phyloP scores from a whole-genome alignment of 306 rosid genomes.

The Quercus wislizeni region DNA sequence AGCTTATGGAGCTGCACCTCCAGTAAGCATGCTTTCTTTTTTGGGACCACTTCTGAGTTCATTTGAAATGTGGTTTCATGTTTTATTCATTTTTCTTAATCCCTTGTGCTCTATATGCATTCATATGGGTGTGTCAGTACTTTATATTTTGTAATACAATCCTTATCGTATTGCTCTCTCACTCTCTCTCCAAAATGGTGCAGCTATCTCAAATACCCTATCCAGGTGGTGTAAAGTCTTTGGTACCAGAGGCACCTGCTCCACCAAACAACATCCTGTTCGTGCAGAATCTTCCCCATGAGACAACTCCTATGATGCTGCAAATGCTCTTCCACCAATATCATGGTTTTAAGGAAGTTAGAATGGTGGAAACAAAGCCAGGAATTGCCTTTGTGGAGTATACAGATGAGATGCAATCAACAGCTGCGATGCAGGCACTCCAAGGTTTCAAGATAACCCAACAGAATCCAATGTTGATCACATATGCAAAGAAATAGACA shows the following conservation, averaged over 20 bases:
- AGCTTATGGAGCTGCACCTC: constrained; percentile 72
- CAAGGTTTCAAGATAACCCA: constrained; percentile 91
- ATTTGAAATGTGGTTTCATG: not conserved
- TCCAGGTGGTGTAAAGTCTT: constrained; percentile 79
- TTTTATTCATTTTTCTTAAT: not conserved
- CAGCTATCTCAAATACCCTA: constrained; percentile 70
- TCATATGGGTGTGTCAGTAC: no score
- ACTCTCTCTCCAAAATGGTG: constrained; percentile 24
- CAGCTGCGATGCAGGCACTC: constrained; percentile 88
- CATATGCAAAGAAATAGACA: constrained; percentile 85
- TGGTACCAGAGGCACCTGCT: constrained; percentile 95
- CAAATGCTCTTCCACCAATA: constrained; percentile 97
- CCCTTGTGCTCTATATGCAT: no score
- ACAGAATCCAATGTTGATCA: constrained; percentile 91
- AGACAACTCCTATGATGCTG: constrained; percentile 91
- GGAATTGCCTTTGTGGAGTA: constrained; percentile 98
- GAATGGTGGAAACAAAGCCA: constrained; percentile 97
- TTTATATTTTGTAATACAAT: not conserved
- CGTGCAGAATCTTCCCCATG: constrained; percentile 88
- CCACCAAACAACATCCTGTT: constrained; percentile 95
- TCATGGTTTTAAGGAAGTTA: constrained; percentile 91
- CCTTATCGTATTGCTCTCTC: not conserved
- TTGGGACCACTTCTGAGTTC: not conserved
- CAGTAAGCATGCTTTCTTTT: constrained; percentile 46
- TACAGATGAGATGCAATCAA: constrained; percentile 84